phyloP scores from a whole-genome alignment of 345 rosid genomes.

The Eucalyptus cloeziana region DNA sequence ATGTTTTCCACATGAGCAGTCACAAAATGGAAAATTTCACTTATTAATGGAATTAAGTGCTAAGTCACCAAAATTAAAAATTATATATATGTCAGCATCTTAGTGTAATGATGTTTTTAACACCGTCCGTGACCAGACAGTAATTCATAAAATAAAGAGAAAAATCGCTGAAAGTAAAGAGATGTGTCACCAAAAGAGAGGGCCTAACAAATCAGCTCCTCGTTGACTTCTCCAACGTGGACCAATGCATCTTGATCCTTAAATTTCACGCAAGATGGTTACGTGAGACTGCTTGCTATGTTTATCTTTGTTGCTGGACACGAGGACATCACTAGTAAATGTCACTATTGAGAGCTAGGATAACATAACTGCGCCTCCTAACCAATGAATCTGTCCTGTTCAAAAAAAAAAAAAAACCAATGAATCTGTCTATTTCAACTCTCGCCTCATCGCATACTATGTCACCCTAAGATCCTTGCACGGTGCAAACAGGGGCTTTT shows the following conservation, averaged over 20 bases:
- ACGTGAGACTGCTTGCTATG: not conserved
- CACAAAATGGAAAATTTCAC: not conserved
- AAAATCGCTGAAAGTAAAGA: not conserved
- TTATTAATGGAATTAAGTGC: not conserved
- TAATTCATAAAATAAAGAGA: not conserved
- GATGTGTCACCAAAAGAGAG: not conserved
- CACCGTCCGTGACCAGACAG: too few relatives aligned
- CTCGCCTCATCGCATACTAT: not conserved
- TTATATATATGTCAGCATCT: not conserved
- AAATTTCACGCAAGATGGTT: not conserved
- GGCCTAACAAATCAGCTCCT: not conserved
- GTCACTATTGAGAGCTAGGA: not conserved
- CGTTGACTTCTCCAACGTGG: not conserved
- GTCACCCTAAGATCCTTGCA: not conserved
- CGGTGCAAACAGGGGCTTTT: not conserved
- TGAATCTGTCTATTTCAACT: not conserved
- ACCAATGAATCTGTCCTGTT: not conserved
- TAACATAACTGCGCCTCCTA: not conserved
- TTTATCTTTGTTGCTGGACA: not conserved
- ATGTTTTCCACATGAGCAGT: not conserved
- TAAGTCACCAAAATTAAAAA: not conserved
- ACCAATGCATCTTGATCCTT: not conserved
- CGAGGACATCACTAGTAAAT: not conserved
- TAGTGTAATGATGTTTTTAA: not conserved
- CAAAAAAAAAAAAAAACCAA: too few relatives aligned